Evolutionary conservation across 805 yeast genomes (phyloP).

Genomic region (Starmerella tilneyi): DNA sequence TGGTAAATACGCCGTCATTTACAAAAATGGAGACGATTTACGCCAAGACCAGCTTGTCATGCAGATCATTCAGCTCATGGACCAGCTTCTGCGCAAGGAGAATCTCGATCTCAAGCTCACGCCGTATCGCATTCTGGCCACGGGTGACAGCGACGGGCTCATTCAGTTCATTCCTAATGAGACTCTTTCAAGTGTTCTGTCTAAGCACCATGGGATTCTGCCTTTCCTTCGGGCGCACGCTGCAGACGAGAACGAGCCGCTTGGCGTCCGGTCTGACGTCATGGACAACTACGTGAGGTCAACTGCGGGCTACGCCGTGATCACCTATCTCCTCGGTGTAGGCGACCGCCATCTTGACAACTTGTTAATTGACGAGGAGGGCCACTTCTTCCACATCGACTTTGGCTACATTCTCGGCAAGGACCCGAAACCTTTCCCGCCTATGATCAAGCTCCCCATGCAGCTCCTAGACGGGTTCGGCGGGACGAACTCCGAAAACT

Average conservation of each 20-base stretch:
- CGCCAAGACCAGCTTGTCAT: constrained; percentile 96
- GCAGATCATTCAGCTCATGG: constrained; percentile 86
- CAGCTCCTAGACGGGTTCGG: constrained; percentile 98
- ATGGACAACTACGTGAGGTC: constrained; percentile 93
- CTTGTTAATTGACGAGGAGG: constrained; percentile 66
- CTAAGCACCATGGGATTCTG: constrained; percentile 65
- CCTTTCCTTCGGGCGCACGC: constrained; percentile 58
- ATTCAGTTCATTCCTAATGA: constrained; percentile 91
- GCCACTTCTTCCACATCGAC: constrained; percentile 94
- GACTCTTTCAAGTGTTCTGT: constrained; percentile 68
- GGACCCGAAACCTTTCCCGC: constrained; percentile 98
- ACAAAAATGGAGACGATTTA: constrained; percentile 90
- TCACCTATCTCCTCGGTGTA: constrained; percentile 86
- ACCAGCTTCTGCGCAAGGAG: constrained; percentile 73
- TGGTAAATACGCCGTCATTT: constrained; percentile 65
- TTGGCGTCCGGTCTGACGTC: constrained; percentile 45
- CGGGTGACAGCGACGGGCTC: constrained; percentile 84
- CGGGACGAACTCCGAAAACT: constrained; percentile 76
- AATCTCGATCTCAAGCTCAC: constrained; percentile 78
- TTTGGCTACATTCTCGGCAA: constrained; percentile 93
- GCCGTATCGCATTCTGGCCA: constrained; percentile 84
- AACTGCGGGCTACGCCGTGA: constrained; percentile 96
- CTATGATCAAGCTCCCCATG: constrained; percentile 92
- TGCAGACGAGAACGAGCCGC: constrained; percentile 37
- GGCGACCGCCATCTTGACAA: constrained; percentile 97